Evolutionary conservation across 2,329 filamentous ascomycete species (phyloP).

Genomic region (Epichloe scottii): DNA sequence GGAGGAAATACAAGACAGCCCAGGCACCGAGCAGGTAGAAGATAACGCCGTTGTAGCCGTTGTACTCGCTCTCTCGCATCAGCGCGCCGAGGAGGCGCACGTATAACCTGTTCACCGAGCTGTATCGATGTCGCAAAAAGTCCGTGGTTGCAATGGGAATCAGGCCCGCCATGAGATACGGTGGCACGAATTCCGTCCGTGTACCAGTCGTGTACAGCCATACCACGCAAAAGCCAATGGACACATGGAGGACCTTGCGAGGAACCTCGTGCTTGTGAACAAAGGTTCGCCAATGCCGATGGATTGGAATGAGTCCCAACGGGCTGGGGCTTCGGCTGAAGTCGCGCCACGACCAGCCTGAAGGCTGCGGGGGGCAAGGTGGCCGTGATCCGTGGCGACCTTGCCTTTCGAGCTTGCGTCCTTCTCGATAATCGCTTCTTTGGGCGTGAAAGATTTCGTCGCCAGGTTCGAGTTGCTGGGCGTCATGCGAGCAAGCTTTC

Average conservation of each 20-base stretch:
- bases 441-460: conserved; percentile 13
- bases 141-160: conserved; percentile 77
- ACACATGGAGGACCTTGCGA: conserved; percentile 84
- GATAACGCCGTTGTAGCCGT: conserved; percentile 92
- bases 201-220: conserved; percentile 72
- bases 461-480: conserved; percentile 30
- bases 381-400: conserved; percentile 39
- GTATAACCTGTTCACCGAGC: conserved; percentile 75
- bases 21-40: conserved; percentile 90
- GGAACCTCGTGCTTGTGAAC: conserved; percentile 97
- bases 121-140: conserved; percentile 68
- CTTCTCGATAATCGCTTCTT: conserved; percentile 11
- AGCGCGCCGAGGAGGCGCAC: conserved; percentile 74
- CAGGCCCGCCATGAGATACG: conserved; percentile 67
- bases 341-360: conserved; percentile 69
- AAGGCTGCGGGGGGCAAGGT: conserved; percentile 55
- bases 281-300: conserved; percentile 80
- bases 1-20: conserved; percentile 72
- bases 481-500: conserved; percentile 41
- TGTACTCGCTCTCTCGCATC: conserved; percentile 94
- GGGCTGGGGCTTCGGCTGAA: conserved; percentile 87
- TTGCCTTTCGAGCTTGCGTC: conserved; percentile 21
- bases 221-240: conserved; percentile 87
- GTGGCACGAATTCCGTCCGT: conserved; percentile 67
- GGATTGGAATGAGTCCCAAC: conserved; percentile 87